phyloP scores from a whole-genome alignment of 805 yeast species.

The Schwanniomyces occidentalis region DNA sequence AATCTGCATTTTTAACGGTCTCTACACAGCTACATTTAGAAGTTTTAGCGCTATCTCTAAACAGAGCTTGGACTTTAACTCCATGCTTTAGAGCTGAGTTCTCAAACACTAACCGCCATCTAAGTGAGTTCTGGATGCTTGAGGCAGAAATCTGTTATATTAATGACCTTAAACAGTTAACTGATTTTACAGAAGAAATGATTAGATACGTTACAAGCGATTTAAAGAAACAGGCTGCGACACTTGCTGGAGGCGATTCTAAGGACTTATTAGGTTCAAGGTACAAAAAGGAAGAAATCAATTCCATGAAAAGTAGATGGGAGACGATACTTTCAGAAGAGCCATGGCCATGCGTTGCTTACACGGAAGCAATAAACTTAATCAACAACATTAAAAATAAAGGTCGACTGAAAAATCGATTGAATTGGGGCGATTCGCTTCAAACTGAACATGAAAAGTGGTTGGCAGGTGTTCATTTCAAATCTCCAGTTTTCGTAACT shows the following conservation, averaged over 20 bases:
- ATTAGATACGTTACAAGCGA: slow-evolving; percentile 44
- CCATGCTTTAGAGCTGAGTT: slow-evolving; percentile 96
- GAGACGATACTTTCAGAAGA: slow-evolving; percentile 39
- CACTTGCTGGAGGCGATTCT: slow-evolving; percentile 11
- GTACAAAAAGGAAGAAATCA: slow-evolving; percentile 37
- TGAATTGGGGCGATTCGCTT: slow-evolving; percentile 70
- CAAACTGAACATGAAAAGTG: slow-evolving; percentile 90
- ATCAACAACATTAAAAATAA: slow-evolving; percentile 38
- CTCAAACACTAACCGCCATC: slow-evolving; percentile 87
- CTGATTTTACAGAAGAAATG: slow-evolving; percentile 70
- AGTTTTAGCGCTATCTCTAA: slow-evolving; percentile 68
- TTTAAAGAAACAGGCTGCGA: slow-evolving; percentile 16
- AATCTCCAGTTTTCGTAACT: slow-evolving; percentile 82
- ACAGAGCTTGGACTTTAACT: slow-evolving; percentile 81
- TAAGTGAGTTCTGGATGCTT: slow-evolving; percentile 96
- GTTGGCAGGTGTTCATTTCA: slow-evolving; percentile 69
- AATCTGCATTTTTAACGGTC: slow-evolving; percentile 74
- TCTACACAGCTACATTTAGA: slow-evolving; percentile 92
- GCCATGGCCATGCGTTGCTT: slow-evolving; percentile 71
- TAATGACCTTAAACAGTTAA: slow-evolving; percentile 56
- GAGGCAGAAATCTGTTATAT: slow-evolving; percentile 86
- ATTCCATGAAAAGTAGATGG: slow-evolving; percentile 58
- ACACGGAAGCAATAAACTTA: slow-evolving; percentile 69
- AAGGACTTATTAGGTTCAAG: slow-evolving; percentile 36
- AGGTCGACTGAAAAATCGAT: slow-evolving; percentile 34